Evolutionary conservation across 202 grass and related monocot genomes (phyloP), one percentile per base, ranked within the genome.

Genomic region (Eragrostis tef): DNA sequence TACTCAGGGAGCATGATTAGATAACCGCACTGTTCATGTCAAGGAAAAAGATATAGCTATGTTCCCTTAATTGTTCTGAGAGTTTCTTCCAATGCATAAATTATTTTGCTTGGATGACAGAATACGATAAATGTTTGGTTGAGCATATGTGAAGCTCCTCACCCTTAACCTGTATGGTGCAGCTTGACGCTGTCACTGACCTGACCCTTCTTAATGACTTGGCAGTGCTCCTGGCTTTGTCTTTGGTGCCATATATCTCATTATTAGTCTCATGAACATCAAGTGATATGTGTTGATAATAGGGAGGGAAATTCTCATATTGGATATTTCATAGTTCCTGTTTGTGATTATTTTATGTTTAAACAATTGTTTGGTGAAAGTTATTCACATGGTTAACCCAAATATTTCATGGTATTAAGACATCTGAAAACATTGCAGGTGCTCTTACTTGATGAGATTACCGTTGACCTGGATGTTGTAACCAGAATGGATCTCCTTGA

Each of bases 401-500:
- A 63, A 52, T 43, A 5, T 81, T 46, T 73, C 47, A 71, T 56
- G 42, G 41, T 15, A 68, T 11, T 78, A 86, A 74, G 62, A 64
- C 34, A 59, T 83, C 41, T 57, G 36, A 88, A 73, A 50, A 6
- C 39, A 71, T 75, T 67, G 34, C 88, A 98, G 92, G 95, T 98
- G 44, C 86, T 98, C 76, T 88, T 98, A 49, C 90, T 98, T 67
- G 95, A 94, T 87, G 92, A 98, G 78, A 86, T 93, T 68, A 98
- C 92, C 0, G 95, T 98, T 53, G 95, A 94, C 80, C 86, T 98
- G 43, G 92, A 94, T 82, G 90, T 94, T 24, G 95, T 98, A 39
- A 93, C 88, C 48, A 93, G 95, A 91, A 93, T 93, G 90, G 95
- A 98, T 77, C 88, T 98, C 26, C 95, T 98, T 4, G 90, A 93